A percentile compares a stretch with the other conserved stretches of the same genome.
phyloP scores from a whole-genome alignment of 73 alveolate genomes.

The Halteria grandinella region DNA sequence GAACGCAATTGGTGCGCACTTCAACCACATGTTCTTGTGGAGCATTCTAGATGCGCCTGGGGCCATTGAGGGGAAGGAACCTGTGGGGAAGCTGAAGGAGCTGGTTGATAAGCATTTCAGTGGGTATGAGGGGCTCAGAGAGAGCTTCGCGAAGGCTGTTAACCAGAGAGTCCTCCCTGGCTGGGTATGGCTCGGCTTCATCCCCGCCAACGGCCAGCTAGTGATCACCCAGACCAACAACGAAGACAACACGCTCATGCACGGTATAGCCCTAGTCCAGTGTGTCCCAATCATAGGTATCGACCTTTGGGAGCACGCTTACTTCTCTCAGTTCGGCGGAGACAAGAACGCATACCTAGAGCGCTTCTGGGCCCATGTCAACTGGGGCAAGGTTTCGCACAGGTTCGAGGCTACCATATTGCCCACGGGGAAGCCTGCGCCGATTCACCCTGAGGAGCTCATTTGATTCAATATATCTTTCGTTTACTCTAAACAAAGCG shows the following conservation, averaged over 20 bases:
- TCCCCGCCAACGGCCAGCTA: constrained; percentile 25
- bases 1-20: constrained; percentile 46
- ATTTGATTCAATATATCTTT: too few relatives aligned
- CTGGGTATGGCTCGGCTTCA: constrained; percentile 65
- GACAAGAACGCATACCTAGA: constrained; percentile 39
- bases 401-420: too few relatives aligned
- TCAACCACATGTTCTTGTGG: constrained; percentile 61
- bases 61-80: constrained; percentile 7
- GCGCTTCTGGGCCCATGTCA: constrained; percentile 38
- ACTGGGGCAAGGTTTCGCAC: constrained; percentile 45
- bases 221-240: constrained; percentile 44
- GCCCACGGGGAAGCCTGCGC: too few relatives aligned
- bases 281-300: constrained; percentile 44
- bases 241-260: constrained; percentile 63
- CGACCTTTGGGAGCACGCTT: constrained; percentile 69
- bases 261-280: constrained; percentile 27
- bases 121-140: constrained; percentile 36
- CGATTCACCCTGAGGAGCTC: too few relatives aligned
- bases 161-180: constrained; percentile 31
- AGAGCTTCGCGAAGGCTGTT: constrained; percentile 47
- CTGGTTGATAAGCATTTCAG: constrained; percentile 52
- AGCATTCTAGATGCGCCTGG: neutral
- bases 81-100: constrained; percentile 40
- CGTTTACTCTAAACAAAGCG: too few relatives aligned
- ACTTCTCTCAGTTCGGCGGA: constrained; percentile 38